Evolutionary conservation across 2,329 filamentous ascomycete species (phyloP).

Genomic region (Pleoardoris graminearum): DNA sequence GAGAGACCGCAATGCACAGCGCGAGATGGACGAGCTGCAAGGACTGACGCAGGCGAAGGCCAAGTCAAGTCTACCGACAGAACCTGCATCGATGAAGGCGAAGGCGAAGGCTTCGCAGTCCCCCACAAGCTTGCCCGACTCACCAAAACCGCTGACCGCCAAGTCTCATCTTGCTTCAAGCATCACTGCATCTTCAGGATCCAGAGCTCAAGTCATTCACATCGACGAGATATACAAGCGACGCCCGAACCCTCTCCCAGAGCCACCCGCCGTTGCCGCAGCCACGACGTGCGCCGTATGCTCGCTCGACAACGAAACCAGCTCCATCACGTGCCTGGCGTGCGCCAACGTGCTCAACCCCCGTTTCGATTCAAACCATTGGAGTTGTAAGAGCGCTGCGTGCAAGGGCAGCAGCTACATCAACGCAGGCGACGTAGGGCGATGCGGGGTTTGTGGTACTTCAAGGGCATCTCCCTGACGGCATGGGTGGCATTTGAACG

Average conservation of each 20-base stretch:
- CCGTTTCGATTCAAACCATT: constrained; percentile 58
- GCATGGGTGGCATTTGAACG: no score
- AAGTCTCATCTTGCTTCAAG: background rate
- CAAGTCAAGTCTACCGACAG: constrained; percentile 6
- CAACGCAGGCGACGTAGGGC: constrained; percentile 69
- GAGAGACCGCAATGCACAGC: constrained; percentile 41
- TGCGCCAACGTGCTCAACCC: constrained; percentile 72
- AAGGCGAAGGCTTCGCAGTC: constrained; percentile 10
- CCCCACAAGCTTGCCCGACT: background rate
- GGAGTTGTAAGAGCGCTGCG: constrained; percentile 62
- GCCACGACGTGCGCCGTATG: constrained; percentile 62
- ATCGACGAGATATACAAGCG: constrained; percentile 26
- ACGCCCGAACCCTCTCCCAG: constrained; percentile 8
- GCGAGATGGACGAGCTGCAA: constrained; percentile 70
- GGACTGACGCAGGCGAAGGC: constrained; percentile 40
- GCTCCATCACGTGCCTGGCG: constrained; percentile 63
- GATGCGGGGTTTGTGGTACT: constrained; percentile 70
- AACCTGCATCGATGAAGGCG: no score
- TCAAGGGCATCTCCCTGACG: constrained; percentile 3
- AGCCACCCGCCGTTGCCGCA: constrained; percentile 9
- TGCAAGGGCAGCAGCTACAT: constrained; percentile 64
- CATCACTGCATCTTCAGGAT: background rate
- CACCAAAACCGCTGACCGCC: background rate
- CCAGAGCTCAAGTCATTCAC: constrained; percentile 14
- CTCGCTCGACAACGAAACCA: constrained; percentile 64